Conservation (phyloP, 257 asterid genomes). For the Solanum peruvianum region DNA sequence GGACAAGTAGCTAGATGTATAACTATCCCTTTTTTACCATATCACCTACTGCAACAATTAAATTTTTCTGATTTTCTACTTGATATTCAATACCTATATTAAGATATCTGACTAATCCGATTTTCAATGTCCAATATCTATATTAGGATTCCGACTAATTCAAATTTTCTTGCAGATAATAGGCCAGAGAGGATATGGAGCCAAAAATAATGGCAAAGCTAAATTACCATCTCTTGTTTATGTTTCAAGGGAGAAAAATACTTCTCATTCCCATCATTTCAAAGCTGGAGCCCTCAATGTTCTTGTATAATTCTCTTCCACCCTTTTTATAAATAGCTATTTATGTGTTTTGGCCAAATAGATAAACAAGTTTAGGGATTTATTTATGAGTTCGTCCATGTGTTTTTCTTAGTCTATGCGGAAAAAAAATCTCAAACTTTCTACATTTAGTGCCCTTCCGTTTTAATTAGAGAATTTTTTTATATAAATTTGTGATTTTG, state of each 20-base stretch:
- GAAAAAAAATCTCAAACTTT: not conserved
- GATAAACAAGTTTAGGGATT: too few species aligned
- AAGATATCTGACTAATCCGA: not conserved
- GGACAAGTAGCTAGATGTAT: not conserved
- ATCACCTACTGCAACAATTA: not conserved
- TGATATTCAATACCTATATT: not conserved
- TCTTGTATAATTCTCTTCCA: constrained; percentile 24
- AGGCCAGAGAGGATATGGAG: not conserved
- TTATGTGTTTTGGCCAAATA: not conserved
- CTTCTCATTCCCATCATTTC: constrained; percentile 56
- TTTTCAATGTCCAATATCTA: not conserved
- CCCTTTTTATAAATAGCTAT: not conserved
- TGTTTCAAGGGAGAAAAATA: constrained; percentile 54
- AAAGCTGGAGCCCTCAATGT: constrained; percentile 71
- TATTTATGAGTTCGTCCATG: too few species aligned
- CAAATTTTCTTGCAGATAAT: constrained; percentile 27
- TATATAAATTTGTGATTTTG: not conserved
- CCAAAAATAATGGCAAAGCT: not conserved
- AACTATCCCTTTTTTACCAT: not conserved
- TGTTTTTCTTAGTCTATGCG: too few species aligned
- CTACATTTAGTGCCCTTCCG: not conserved
- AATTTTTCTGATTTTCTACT: not conserved
- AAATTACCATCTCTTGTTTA: constrained; percentile 48
- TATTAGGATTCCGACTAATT: not conserved
- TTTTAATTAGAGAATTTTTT: not conserved